phyloP scores from a whole-genome alignment of 2,329 filamentous ascomycete species.

The Aspergillus fischeri region DNA sequence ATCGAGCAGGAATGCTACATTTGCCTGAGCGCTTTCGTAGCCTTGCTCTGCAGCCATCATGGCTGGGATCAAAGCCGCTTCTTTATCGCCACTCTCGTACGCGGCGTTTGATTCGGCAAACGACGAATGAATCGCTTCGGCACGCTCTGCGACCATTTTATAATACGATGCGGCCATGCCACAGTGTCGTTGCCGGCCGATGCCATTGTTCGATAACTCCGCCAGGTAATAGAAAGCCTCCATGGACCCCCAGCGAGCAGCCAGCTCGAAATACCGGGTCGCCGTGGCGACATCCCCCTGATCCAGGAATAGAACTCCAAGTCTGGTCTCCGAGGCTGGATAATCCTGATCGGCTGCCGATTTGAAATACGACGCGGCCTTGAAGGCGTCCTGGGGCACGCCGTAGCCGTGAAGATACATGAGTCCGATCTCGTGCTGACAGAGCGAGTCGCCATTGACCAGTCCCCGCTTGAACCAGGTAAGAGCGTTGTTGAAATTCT shows the following conservation, averaged over 20 bases:
- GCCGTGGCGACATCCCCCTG: slow-evolving; percentile 80
- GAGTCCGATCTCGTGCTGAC: slow-evolving; percentile 77
- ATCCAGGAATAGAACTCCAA: slow-evolving; percentile 81
- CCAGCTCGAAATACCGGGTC: slow-evolving; percentile 81
- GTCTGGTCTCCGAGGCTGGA: slow-evolving; percentile 72
- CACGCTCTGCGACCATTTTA: slow-evolving; percentile 70
- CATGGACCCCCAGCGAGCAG: slow-evolving; percentile 75
- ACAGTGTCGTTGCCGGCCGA: slow-evolving; percentile 76
- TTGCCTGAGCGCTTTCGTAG: slow-evolving; percentile 83
- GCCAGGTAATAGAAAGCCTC: slow-evolving; percentile 91
- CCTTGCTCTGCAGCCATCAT: slow-evolving; percentile 90
- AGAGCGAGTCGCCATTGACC: slow-evolving; percentile 71
- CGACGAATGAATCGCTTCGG: slow-evolving; percentile 69
- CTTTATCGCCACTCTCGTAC: slow-evolving; percentile 72
- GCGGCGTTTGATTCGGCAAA: slow-evolving; percentile 80
- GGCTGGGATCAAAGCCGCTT: slow-evolving; percentile 74
- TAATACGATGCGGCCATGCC: slow-evolving; percentile 75
- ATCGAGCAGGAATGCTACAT: slow-evolving; percentile 83
- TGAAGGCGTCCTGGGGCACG: slow-evolving; percentile 63
- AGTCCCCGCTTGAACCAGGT: slow-evolving; percentile 82
- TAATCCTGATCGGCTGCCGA: slow-evolving; percentile 78
- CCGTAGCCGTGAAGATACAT: slow-evolving; percentile 80
- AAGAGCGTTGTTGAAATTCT: slow-evolving; percentile 71
- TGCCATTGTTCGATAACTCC: slow-evolving; percentile 75
- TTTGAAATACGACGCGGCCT: slow-evolving; percentile 72